Percentiles rank a stretch among this genome's conserved stretches.
Evolutionary conservation across 441 rosid genomes (phyloP).

Genomic region (Erodium texanum): DNA sequence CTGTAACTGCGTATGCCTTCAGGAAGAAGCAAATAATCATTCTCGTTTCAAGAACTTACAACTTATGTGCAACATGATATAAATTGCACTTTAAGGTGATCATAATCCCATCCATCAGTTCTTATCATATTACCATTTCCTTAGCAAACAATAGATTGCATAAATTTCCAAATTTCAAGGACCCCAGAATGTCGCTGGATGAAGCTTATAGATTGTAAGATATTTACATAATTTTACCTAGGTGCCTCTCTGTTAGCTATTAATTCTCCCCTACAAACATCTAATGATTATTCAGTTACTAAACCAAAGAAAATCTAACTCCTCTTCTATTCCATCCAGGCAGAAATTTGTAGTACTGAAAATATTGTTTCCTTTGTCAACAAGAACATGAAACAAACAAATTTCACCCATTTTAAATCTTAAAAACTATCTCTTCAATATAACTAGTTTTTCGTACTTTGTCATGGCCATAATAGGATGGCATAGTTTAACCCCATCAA

Average conservation of each 20-base stretch:
- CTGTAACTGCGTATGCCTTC: constrained; percentile 87
- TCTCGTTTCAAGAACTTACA: constrained; percentile 10
- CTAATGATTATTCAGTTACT: neutral
- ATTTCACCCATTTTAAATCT: neutral
- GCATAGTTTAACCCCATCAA: neutral
- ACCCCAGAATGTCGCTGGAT: neutral
- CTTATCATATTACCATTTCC: constrained; percentile 6
- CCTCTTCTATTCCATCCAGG: neutral
- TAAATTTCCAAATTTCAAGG: neutral
- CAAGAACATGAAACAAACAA: neutral
- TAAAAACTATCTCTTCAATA: neutral
- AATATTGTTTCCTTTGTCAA: neutral
- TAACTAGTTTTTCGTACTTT: neutral
- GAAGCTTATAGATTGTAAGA: neutral
- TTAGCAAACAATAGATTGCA: neutral
- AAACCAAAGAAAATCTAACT: neutral
- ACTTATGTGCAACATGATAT: neutral
- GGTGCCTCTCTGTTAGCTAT: neutral
- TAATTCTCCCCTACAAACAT: neutral
- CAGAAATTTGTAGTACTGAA: neutral
- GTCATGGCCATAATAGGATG: neutral
- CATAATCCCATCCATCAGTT: neutral
- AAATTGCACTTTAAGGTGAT: neutral
- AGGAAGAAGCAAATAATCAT: constrained; percentile 20
- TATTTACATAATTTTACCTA: neutral